These are phyloP conservation scores for Cairneyella variabilis DNA, from an alignment of 495 filamentous ascomycete species.

Conservation along the genomic window DNA sequence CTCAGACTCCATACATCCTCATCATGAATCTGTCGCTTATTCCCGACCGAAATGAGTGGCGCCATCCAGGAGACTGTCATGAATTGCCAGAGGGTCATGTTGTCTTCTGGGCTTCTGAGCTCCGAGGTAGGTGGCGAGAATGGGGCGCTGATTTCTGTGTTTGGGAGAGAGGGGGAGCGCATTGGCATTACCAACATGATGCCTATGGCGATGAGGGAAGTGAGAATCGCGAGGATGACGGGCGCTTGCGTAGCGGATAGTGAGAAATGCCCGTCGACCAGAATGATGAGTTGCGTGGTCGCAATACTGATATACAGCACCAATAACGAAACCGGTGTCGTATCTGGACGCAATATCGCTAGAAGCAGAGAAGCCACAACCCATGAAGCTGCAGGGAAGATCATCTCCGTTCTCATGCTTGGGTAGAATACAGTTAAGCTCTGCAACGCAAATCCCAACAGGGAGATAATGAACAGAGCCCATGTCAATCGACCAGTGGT, in stretches of 20 bases:
- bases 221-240: conserved; percentile 36
- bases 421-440: conserved; percentile 36
- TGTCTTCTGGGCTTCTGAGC: conserved; percentile 77
- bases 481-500: conserved; percentile 31
- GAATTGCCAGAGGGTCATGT: conserved; percentile 74
- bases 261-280: conserved; percentile 29
- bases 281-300: conserved; percentile 32
- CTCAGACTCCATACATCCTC: conserved; percentile 74
- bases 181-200: conserved; percentile 69
- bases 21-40: conserved; percentile 60
- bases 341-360: conserved; percentile 43
- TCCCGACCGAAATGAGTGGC: conserved; percentile 62
- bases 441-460: conserved; percentile 38
- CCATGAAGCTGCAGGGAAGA: conserved; percentile 33
- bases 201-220: conserved; percentile 41
- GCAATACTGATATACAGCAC: conserved; percentile 32
- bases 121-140: conserved; percentile 52
- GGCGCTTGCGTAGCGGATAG: conserved; percentile 33
- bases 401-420: conserved; percentile 7
- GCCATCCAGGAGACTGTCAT: conserved; percentile 81
- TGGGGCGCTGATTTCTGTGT: conserved; percentile 57
- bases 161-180: conserved; percentile 53
- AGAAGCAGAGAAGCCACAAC: conserved; percentile 40
- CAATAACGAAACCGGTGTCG: conserved; percentile 39
- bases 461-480: conserved; percentile 38